Evolutionary conservation across 768 basidiomycete species (phyloP), one percentile per base, ranked within the genome.

Genomic region (Termitomyces heimii): DNA sequence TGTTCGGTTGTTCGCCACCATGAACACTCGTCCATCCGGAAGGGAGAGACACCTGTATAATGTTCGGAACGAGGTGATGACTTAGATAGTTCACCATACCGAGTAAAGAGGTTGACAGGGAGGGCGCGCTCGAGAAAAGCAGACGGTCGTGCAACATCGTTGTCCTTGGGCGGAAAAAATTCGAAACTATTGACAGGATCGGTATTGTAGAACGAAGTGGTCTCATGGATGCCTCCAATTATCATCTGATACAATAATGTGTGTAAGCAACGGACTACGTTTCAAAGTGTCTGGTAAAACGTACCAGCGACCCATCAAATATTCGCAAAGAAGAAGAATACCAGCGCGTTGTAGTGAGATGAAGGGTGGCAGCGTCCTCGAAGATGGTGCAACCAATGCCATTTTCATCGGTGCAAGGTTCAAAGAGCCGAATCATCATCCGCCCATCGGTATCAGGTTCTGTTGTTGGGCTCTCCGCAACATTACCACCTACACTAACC

Each of bases 181-280:
- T 75, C 75, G 42, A 73, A 70, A 0, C 83, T 85, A 66, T 82
- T 85, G 45, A 81, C 78, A 3, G 83, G 81, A 53, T 72, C 76
- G 28, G 79, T 82, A 65, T 87, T 88, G 67, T 57, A 69, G 62
- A 55, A 70, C 61, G 24, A 64, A 26, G 57, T 56, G 24, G n/a
- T n/a, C 5, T 56, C 28, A 31, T 40, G 53, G 14, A 55, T 59
- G 14, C 60, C 60, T 22, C 60, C 60, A 4, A 61, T 34, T 18
- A 61, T 59, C 66, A 71, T 70, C 68, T 68, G 37, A 42, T 22
- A 31, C 0, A 31, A 32, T 31, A 24, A 3, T 13, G 18, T 35
- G 28, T 18, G 39, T 55, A 14, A 55, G 37, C 28, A 35, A 24
- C 26, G 22, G 26, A 54, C 32, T 35, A 26, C 12, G 18, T 32